A percentile compares a stretch with the other conserved stretches of the same genome.
These are phyloP conservation scores for Pleurozium schreberi DNA, from an alignment of 225 moss, liverwort and hornwort species.

Conservation along the genomic window DNA sequence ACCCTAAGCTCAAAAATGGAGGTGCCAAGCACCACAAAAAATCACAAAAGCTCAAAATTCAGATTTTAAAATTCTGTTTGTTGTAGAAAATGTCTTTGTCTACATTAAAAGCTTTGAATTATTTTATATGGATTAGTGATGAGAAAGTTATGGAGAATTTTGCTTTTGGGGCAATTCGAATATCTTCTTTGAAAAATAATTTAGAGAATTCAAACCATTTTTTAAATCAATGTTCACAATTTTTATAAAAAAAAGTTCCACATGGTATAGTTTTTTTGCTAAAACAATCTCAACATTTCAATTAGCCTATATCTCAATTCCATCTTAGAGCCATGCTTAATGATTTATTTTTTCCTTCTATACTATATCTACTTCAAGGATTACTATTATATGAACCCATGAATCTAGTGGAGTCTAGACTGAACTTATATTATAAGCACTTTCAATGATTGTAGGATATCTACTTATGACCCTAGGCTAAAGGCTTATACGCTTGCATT, in stretches of 20 bases:
- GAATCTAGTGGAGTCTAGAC: too few relatives aligned
- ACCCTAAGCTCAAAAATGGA: background rate
- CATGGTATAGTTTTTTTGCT: background rate
- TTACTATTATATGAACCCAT: too few relatives aligned
- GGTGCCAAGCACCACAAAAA: rapidly evolving
- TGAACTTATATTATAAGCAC: too few relatives aligned
- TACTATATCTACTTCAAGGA: background rate
- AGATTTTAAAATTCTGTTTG: background rate
- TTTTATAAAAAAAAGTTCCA: background rate
- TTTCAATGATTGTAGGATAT: too few relatives aligned
- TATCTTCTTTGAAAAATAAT: too few relatives aligned
- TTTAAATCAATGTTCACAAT: background rate
- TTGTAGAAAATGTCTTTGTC: background rate
- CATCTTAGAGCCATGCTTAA: background rate
- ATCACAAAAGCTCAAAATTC: background rate
- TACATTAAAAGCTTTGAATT: background rate
- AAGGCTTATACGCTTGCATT: too few relatives aligned
- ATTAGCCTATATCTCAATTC: background rate
- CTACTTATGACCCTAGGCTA: too few relatives aligned
- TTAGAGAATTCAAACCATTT: background rate
- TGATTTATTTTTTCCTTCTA: background rate
- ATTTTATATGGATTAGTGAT: too few relatives aligned
- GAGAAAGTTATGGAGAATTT: too few relatives aligned
- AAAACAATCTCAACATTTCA: background rate
- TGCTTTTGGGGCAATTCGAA: too few relatives aligned